A percentile compares a stretch with the other conserved stretches of the same genome.
Conservation (phyloP, 2,329 filamentous ascomycete species). For the Camillea tinctor region DNA sequence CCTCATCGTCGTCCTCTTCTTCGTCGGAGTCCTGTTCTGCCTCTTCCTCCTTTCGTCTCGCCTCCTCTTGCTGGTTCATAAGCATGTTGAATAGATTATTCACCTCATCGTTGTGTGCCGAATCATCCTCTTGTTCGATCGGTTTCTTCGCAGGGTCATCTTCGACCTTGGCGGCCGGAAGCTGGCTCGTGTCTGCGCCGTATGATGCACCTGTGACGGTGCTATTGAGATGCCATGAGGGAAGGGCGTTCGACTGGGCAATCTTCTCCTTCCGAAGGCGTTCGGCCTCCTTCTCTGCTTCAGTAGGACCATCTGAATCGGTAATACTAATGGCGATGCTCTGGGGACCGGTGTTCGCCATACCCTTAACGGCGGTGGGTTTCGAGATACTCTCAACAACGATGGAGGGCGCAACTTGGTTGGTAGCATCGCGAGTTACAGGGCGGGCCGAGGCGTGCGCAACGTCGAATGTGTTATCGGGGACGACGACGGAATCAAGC, state of each 20-base stretch:
- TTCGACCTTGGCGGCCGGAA: conserved; percentile 38
- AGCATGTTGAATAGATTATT: conserved; percentile 68
- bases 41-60: conserved; percentile 48
- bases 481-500: conserved; percentile 73
- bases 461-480: conserved; percentile 71
- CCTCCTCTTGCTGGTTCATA: conserved; percentile 56
- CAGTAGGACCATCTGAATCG: conserved; percentile 62
- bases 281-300: conserved; percentile 66
- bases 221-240: conserved; percentile 69
- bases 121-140: conserved; percentile 36
- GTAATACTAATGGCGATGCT: conserved; percentile 70
- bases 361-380: conserved; percentile 68
- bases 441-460: conserved; percentile 63
- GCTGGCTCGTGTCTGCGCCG: conserved; percentile 31
- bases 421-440: conserved; percentile 63
- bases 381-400: conserved; percentile 53
- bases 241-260: conserved; percentile 67
- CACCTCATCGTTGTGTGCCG: conserved; percentile 57
- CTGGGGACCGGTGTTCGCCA: conserved; percentile 65
- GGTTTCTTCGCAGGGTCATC: conserved; percentile 50
- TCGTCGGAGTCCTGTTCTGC: conserved; percentile 42
- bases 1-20: conserved; percentile 30
- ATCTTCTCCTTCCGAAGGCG: conserved; percentile 63
- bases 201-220: conserved; percentile 67
- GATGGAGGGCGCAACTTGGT: conserved; percentile 62